Percentiles rank a stretch among this genome's conserved stretches.
These are phyloP conservation scores for Apophysomyces sp. DNA, from an alignment of 371 early-diverging fungal genomes.

Conservation along the genomic window DNA sequence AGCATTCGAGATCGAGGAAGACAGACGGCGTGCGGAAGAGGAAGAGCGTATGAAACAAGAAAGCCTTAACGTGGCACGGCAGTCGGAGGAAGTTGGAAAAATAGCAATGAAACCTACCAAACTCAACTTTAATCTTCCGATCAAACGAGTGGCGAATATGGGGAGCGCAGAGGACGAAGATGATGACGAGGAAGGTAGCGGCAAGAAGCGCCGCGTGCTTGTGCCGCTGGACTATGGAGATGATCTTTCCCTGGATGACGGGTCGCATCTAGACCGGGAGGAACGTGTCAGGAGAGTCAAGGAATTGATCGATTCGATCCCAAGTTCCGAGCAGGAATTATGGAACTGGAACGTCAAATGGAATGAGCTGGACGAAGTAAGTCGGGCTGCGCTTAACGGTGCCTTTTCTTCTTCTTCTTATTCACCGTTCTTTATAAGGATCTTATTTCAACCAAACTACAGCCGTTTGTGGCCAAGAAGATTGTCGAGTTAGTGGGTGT, in stretches of 20 bases:
- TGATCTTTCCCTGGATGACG: constrained; percentile 25
- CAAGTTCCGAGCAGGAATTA: constrained; percentile 75
- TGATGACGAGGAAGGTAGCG: constrained; percentile 56
- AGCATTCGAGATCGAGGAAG: constrained; percentile 54
- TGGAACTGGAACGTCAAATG: constrained; percentile 79
- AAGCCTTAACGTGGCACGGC: constrained; percentile 26
- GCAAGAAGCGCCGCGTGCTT: constrained; percentile 56
- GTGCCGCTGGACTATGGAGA: constrained; percentile 63
- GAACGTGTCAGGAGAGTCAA: constrained; percentile 61
- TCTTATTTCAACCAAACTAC: constrained; percentile 64
- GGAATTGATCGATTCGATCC: constrained; percentile 70
- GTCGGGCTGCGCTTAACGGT: not conserved
- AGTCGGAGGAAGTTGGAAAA: constrained; percentile 34
- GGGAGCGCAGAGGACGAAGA: constrained; percentile 52
- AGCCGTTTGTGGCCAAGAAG: constrained; percentile 76
- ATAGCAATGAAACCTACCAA: constrained; percentile 45
- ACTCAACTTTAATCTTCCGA: constrained; percentile 47
- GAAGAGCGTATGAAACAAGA: constrained; percentile 31
- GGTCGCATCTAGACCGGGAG: constrained; percentile 38
- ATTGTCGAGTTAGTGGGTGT: constrained; percentile 74
- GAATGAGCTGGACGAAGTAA: constrained; percentile 74
- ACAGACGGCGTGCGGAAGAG: constrained; percentile 29
- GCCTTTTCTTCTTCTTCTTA: not conserved
- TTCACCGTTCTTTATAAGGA: constrained; percentile 17
- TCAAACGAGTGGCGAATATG: constrained; percentile 39